Conservation (phyloP, 1,139 yeast genomes). For the Saccharomyces pastorianus region DNA sequence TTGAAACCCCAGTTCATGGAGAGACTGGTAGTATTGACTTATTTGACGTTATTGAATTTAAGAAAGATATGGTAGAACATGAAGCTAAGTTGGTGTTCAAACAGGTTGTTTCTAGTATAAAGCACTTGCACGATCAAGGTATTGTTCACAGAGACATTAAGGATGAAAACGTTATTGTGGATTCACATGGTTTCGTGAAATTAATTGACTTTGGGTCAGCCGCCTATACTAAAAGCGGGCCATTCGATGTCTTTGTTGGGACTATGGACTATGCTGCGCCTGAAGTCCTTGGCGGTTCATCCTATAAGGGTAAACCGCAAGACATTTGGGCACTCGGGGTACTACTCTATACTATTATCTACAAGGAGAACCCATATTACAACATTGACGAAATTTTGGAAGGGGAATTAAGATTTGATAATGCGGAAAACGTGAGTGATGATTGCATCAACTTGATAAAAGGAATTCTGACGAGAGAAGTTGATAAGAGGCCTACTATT, state of each 20-base stretch:
- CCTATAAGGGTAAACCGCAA: conserved; percentile 89
- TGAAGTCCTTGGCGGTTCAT: conserved; percentile 81
- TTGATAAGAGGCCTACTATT: conserved; percentile 62
- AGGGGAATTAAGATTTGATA: conserved; percentile 70
- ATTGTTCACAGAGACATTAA: conserved; percentile 92
- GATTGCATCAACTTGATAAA: conserved; percentile 52
- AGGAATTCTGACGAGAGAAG: conserved; percentile 58
- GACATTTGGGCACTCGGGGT: conserved; percentile 97
- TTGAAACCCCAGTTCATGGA: conserved; percentile 89
- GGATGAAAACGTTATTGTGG: conserved; percentile 89
- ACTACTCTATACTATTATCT: conserved; percentile 74
- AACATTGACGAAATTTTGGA: conserved; percentile 93
- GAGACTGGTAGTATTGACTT: conserved; percentile 82
- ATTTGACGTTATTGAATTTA: conserved; percentile 83
- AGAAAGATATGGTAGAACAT: conserved; percentile 64
- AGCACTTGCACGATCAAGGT: conserved; percentile 76
- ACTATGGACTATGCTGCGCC: conserved; percentile 97
- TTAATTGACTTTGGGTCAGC: conserved; percentile 95
- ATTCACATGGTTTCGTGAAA: conserved; percentile 66
- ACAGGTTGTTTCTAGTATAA: conserved; percentile 72
- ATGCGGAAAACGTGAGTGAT: conserved; percentile 45
- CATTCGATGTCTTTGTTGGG: conserved; percentile 95
- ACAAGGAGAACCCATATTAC: conserved; percentile 90
- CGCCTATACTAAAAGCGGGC: conserved; percentile 82
- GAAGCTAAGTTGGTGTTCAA: conserved; percentile 73